phyloP scores from a whole-genome alignment of 768 basidiomycete genomes.

The Piloderma croceum region DNA sequence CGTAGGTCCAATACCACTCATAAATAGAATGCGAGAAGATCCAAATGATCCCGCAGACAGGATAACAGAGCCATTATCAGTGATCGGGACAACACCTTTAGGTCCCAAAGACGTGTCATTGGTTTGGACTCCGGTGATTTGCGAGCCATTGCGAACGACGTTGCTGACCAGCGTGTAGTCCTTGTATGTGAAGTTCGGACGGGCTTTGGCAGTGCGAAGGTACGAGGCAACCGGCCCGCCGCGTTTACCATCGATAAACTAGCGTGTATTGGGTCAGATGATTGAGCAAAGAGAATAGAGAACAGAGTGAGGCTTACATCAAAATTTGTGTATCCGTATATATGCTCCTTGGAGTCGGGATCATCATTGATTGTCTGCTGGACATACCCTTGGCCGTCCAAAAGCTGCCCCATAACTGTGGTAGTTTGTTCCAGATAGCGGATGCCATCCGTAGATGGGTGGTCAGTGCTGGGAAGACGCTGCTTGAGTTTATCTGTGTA shows the following conservation, averaged over 20 bases:
- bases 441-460: conserved; percentile 54
- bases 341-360: conserved; percentile 53
- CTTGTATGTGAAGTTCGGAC: conserved; percentile 47
- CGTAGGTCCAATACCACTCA: conserved; percentile 54
- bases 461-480: conserved; percentile 52
- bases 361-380: conserved; percentile 51
- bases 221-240: conserved; percentile 58
- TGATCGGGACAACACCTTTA: conserved; percentile 50
- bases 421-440: conserved; percentile 50
- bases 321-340: conserved; percentile 51
- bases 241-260: conserved; percentile 27
- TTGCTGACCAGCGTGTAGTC: conserved; percentile 44
- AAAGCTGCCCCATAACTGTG: conserved; percentile 38
- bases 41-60: conserved; percentile 55
- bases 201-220: conserved; percentile 48
- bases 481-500: conserved; percentile 45
- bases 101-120: conserved; percentile 54
- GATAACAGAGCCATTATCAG: conserved; percentile 51
- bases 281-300: neutral
- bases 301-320: conserved; percentile 17
- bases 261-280: too few species aligned
- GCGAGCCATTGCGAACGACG: conserved; percentile 52
- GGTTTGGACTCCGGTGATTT: conserved; percentile 55
- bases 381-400: conserved; percentile 44
- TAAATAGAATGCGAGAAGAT: conserved; percentile 51